Base-by-base conservation (phyloP, 805 yeast genomes). In the Starmerella vaccinii region DNA sequence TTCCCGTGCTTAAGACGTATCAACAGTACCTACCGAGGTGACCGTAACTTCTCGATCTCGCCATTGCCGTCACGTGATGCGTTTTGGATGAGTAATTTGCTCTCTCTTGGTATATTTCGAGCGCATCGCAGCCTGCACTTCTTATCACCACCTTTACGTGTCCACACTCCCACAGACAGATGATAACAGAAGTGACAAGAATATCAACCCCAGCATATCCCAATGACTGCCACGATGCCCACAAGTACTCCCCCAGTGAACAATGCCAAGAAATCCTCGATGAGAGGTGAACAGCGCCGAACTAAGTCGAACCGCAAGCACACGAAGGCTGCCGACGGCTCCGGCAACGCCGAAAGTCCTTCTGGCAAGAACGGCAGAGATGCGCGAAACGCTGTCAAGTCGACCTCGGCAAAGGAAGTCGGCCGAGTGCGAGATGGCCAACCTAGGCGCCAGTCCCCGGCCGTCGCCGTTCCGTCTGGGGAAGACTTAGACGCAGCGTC, bases 121-220 rank as follows among this genome's bases (percentile, higher is more conserved):
- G 41, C 9, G 18, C 41, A 38, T 8, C 41, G 41, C 15, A 10
- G 27, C 27, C 18, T 23, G 27, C 26, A 15, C 9, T 22, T 15
- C 27, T 38, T 38, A 19, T 38, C 27, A 23, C 10, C 27, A 38
- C 26, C 15, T 5, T n/a, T 9, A 15, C 18, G 29, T 16, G 15
- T n/a, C 15, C 26, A 9, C 43, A 21, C 6, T 37, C 16, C 15
- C 26, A 29, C 45, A 33, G 35, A 33, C 50, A 50, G 53, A 52
- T 52, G 55, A 52, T 42, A 39, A 49, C 38, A 49, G 46, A 39
- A 38, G 34, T 37, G 39, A 8, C 22, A 21, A 29, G 18, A 40
- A 32, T 18, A 40, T 29, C 4, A 19, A 46, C 12, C 19, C 38
- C 35, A 30, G 18, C 22, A 12, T 9, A 47, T 22, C 16, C 44